phyloP scores from a whole-genome alignment of 768 basidiomycete genomes.

The Suillus sp. region DNA sequence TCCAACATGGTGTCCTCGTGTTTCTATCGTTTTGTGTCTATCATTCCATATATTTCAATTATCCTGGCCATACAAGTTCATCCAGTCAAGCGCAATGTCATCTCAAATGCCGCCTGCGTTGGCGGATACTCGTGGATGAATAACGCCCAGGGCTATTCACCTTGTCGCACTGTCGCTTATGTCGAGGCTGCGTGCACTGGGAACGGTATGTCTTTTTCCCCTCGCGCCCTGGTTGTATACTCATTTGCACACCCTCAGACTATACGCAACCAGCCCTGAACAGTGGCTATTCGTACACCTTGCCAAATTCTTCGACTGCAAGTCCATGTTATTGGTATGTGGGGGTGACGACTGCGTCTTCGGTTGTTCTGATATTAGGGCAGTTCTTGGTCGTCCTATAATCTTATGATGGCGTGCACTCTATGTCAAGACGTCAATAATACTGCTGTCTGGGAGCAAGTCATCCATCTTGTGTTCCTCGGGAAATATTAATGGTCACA shows the following conservation, averaged over 20 bases:
- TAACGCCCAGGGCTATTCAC: slow-evolving; percentile 13
- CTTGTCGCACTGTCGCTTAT: slow-evolving; percentile 31
- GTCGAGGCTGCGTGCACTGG: slow-evolving; percentile 33
- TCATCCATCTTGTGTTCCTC: not conserved
- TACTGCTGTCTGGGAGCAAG: slow-evolving; percentile 33
- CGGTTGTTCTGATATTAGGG: not conserved
- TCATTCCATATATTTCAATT: not conserved
- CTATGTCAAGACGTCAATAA: slow-evolving; percentile 44
- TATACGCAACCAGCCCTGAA: slow-evolving; percentile 29
- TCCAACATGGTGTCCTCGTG: slow-evolving; percentile 1
- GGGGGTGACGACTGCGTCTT: not conserved
- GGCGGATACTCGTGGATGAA: slow-evolving; percentile 30
- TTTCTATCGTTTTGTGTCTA: not conserved
- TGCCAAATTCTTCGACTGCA: slow-evolving; percentile 26
- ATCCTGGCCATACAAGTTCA: slow-evolving; percentile 12
- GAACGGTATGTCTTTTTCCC: slow-evolving; percentile 21
- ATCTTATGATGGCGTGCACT: slow-evolving; percentile 53
- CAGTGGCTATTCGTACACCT: slow-evolving; percentile 20
- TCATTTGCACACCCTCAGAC: slow-evolving; percentile 14
- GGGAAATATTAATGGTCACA: not conserved
- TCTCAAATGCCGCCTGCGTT: slow-evolving; percentile 21
- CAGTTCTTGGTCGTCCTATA: slow-evolving; percentile 62
- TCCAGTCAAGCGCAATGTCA: slow-evolving; percentile 16
- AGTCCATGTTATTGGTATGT: slow-evolving; percentile 34
- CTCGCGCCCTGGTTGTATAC: not conserved